Evolutionary conservation across 257 asterid species (phyloP), one percentile per base, ranked within the genome.

Genomic region (Scutellaria baicalensis): DNA sequence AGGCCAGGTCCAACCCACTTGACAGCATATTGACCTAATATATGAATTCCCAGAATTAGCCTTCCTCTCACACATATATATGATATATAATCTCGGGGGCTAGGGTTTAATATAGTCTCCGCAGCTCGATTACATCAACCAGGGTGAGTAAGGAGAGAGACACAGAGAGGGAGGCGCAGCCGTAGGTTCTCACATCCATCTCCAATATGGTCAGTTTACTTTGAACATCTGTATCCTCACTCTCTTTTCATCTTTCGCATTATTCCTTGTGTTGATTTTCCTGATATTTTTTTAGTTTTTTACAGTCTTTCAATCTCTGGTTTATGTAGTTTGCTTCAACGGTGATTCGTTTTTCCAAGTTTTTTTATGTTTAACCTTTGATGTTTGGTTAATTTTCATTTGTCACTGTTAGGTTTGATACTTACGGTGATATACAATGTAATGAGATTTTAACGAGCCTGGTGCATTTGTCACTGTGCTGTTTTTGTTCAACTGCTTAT

Each of bases 131-230:
- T 11, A 13, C 47, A 31, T 54, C 9, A 21, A 55, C 8, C 47
- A 33, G 69, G 8, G 21, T 23, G 59, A 5, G 33, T 2, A 3
- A 27, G 33, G 33, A 27, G 33, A 6, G 45, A 1, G 68, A n/a
- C 6, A 8, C 43, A 8, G 35, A 47, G 48, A 9, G 60, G 36
- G 71, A 58, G 71, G 38, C 70, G 59, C 60, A 10, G 72, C 62
- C 35, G 71, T n/a, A 31, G 70, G 12, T 35, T 35, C 27, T 20
- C 59, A 13, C 57, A 16, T 52, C 77, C 49, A 8, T 14, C 39
- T 44, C 33, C 75, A 71, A 60, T 20, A 77, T 71, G 81, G 81
- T 77, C 39, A 54, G 81, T 61, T 14, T 27, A 50, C 57, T 33
- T 7, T 5, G 8, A 16, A 0, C 48, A 9, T 23, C 18, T 40